These are phyloP conservation scores for Sanghuangporus weigelae DNA, from an alignment of 1,284 basidiomycete genomes.

Conservation along the genomic window DNA sequence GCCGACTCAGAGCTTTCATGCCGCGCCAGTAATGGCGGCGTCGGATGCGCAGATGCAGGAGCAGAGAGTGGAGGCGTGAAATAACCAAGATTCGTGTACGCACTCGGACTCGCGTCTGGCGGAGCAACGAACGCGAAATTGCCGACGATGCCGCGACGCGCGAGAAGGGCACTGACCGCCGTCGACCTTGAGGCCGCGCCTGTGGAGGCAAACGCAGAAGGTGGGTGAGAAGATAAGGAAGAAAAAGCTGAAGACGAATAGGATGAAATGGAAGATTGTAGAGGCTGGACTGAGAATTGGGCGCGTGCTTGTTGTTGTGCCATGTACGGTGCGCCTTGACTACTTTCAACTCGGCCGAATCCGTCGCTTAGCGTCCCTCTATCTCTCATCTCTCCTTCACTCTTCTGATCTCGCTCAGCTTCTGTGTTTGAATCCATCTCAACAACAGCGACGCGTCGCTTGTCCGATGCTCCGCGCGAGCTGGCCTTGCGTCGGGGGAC, in stretches of 20 bases:
- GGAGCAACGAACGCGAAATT: constrained; percentile 26
- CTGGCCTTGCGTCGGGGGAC: constrained; percentile 34
- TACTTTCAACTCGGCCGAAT: constrained; percentile 8
- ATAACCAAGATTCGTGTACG: constrained; percentile 11
- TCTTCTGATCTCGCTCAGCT: constrained; percentile 16
- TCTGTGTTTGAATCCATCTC: constrained; percentile 39
- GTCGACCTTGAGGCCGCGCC: neutral
- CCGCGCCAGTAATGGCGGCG: neutral
- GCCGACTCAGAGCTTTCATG: constrained; percentile 1
- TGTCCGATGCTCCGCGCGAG: constrained; percentile 51
- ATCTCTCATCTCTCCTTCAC: neutral
- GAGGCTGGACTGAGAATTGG: constrained; percentile 1
- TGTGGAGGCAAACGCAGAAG: neutral
- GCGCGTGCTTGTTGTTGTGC: constrained; percentile 1
- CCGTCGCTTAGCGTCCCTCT: constrained; percentile 1
- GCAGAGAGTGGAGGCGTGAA: constrained; percentile 17
- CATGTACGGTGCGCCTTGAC: constrained; percentile 19
- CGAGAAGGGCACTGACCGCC: constrained; percentile 24
- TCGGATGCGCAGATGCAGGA: neutral
- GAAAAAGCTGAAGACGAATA: constrained; percentile 1
- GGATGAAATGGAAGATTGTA: constrained; percentile 1
- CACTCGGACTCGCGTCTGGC: constrained; percentile 17
- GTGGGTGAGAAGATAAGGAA: neutral
- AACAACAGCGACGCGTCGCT: constrained; percentile 61
- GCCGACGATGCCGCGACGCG: constrained; percentile 54